Evolutionary conservation across 2,329 filamentous ascomycete species (phyloP).

Genomic region (Colletotrichum tabaci): DNA sequence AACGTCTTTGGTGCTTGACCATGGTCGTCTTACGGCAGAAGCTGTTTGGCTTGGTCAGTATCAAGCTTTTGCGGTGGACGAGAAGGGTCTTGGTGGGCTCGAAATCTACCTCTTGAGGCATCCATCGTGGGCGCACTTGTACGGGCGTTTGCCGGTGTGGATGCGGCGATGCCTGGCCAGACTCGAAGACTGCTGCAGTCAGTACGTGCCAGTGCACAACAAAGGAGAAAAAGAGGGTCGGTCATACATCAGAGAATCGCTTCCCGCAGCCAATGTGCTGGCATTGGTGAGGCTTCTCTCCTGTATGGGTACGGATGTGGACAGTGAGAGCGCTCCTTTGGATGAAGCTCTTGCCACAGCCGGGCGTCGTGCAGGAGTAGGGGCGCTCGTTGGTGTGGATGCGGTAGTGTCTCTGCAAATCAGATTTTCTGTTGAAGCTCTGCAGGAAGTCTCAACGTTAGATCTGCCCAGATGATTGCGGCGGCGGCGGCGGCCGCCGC

Average conservation of each 20-base stretch:
- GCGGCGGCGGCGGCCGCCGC: neutral
- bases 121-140: conserved; percentile 73
- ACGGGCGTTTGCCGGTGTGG: conserved; percentile 77
- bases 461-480: conserved; percentile 14
- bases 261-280: conserved; percentile 77
- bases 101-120: conserved; percentile 71
- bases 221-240: neutral
- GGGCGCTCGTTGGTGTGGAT: conserved; percentile 81
- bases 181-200: conserved; percentile 71
- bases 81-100: neutral
- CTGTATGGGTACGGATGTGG: conserved; percentile 79
- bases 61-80: neutral
- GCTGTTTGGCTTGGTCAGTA: conserved; percentile 56
- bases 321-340: conserved; percentile 79
- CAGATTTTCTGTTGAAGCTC: conserved; percentile 82
- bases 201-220: conserved; percentile 44
- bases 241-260: conserved; percentile 77
- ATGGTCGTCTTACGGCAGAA: conserved; percentile 82
- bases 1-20: conserved; percentile 76
- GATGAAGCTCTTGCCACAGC: conserved; percentile 80
- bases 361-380: conserved; percentile 72
- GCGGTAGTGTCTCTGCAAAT: conserved; percentile 78
- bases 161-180: conserved; percentile 76
- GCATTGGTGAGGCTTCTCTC: conserved; percentile 80
- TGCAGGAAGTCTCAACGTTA: conserved; percentile 51